phyloP scores from a whole-genome alignment of 352 stramenopile species.

The Hyaloperonospora brassicae region DNA sequence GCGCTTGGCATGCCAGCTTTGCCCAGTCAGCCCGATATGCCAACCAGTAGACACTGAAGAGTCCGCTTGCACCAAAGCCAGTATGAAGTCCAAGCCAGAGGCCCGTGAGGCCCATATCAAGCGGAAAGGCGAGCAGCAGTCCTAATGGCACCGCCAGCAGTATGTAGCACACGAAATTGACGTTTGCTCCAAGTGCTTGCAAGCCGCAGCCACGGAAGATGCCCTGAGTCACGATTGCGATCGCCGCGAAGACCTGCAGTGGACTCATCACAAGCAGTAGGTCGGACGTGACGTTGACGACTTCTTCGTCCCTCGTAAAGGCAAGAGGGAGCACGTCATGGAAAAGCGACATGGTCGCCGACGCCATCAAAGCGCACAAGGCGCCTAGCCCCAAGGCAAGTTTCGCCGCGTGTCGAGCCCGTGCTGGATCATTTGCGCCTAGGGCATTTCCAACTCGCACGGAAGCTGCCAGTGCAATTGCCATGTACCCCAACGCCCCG shows the following conservation, averaged over 20 bases:
- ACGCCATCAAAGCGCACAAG: conserved; percentile 35
- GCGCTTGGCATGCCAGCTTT: conserved; percentile 49
- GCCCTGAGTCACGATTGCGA: conserved; percentile 62
- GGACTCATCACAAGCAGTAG: conserved; percentile 61
- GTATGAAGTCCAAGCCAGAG: conserved; percentile 76
- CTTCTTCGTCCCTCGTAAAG: conserved; percentile 49
- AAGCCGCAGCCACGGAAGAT: conserved; percentile 75
- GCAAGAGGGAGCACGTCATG: conserved; percentile 48
- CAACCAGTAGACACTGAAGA: conserved; percentile 69
- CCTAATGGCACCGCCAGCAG: conserved; percentile 71
- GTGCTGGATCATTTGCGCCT: conserved; percentile 66
- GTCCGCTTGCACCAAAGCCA: conserved; percentile 54
- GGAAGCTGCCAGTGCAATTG: conserved; percentile 51
- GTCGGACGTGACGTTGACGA: conserved; percentile 45
- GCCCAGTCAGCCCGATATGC: conserved; percentile 58
- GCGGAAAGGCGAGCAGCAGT: conserved; percentile 57
- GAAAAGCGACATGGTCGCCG: conserved; percentile 48
- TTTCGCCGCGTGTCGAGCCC: conserved; percentile 61
- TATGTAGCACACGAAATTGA: conserved; percentile 86
- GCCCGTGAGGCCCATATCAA: conserved; percentile 55
- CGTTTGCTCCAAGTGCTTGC: conserved; percentile 67
- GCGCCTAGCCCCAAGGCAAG: conserved; percentile 45
- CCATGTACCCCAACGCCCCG: conserved; percentile 22
- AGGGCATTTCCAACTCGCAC: conserved; percentile 38
- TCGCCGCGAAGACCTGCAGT: conserved; percentile 79